Conservation (phyloP, 192 early-diverging fungal species). For the Coemansia furcata region DNA sequence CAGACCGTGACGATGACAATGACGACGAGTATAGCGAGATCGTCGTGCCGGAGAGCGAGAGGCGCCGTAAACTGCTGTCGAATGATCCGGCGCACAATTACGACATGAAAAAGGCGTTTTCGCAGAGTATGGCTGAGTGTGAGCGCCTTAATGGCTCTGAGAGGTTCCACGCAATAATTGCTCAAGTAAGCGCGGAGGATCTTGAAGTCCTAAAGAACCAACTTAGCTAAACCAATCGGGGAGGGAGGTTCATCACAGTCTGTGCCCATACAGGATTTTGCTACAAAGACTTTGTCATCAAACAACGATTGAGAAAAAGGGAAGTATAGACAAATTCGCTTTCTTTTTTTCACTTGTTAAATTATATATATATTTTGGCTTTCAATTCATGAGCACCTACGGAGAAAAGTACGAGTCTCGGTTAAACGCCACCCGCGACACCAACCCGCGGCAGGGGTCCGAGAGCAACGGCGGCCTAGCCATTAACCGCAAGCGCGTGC, state of each 20-base stretch:
- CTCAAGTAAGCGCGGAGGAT: slow-evolving; percentile 18
- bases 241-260: background rate
- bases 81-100: slow-evolving; percentile 38
- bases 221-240: background rate
- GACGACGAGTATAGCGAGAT: slow-evolving; percentile 2
- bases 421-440: slow-evolving; percentile 35
- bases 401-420: slow-evolving; percentile 53
- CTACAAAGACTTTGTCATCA: background rate
- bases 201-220: slow-evolving; percentile 35
- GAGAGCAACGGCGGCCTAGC: background rate
- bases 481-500: slow-evolving; percentile 30
- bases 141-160: slow-evolving; percentile 35
- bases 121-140: slow-evolving; percentile 30
- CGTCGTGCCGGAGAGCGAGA: slow-evolving; percentile 27
- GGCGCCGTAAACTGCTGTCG: slow-evolving; percentile 21
- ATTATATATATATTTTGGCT: background rate
- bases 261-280: background rate
- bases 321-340: background rate
- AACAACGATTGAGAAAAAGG: background rate
- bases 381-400: slow-evolving; percentile 34
- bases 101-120: slow-evolving; percentile 22
- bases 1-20: slow-evolving; percentile 16
- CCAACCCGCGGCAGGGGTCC: background rate
- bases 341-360: background rate
- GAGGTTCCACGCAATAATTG: slow-evolving; percentile 32